These are phyloP conservation scores for Skeletonema potamos DNA, from an alignment of 108 stramenopile genomes.

Conservation along the genomic window DNA sequence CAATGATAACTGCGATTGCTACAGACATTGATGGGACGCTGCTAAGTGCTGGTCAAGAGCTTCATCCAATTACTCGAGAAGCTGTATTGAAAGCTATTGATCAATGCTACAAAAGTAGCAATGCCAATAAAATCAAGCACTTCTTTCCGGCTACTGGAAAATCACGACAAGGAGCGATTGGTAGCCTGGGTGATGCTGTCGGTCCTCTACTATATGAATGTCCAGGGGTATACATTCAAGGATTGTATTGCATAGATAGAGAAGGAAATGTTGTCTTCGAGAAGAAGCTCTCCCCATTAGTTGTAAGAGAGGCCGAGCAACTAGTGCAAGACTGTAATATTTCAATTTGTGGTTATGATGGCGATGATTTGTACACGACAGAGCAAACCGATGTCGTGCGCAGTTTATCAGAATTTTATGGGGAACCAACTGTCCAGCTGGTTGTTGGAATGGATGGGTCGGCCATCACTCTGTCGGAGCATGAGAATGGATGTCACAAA, in stretches of 20 bases:
- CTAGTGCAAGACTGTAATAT: slow-evolving; percentile 59
- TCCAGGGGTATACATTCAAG: slow-evolving; percentile 69
- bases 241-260: slow-evolving; percentile 80
- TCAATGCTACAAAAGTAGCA: slow-evolving; percentile 13
- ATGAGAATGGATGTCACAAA: slow-evolving; percentile 75
- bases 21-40: slow-evolving; percentile 91
- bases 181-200: slow-evolving; percentile 52
- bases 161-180: slow-evolving; percentile 68
- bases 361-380: slow-evolving; percentile 75
- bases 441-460: slow-evolving; percentile 12
- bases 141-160: slow-evolving; percentile 93
- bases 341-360: slow-evolving; percentile 85
- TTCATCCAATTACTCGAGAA: slow-evolving; percentile 67
- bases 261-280: slow-evolving; percentile 87
- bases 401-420: slow-evolving; percentile 71
- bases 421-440: slow-evolving; percentile 70
- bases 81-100: slow-evolving; percentile 60
- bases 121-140: slow-evolving; percentile 18
- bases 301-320: slow-evolving; percentile 61
- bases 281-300: slow-evolving; percentile 55
- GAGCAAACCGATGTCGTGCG: slow-evolving; percentile 50
- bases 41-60: slow-evolving; percentile 51
- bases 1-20: slow-evolving; percentile 64
- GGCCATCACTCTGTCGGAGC: slow-evolving; percentile 30
- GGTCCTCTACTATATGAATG: slow-evolving; percentile 26